Percentiles rank a stretch among this genome's conserved stretches.
These are phyloP conservation scores for Bretschneidera sinensis DNA, from an alignment of 345 rosid genomes.

Conservation along the genomic window DNA sequence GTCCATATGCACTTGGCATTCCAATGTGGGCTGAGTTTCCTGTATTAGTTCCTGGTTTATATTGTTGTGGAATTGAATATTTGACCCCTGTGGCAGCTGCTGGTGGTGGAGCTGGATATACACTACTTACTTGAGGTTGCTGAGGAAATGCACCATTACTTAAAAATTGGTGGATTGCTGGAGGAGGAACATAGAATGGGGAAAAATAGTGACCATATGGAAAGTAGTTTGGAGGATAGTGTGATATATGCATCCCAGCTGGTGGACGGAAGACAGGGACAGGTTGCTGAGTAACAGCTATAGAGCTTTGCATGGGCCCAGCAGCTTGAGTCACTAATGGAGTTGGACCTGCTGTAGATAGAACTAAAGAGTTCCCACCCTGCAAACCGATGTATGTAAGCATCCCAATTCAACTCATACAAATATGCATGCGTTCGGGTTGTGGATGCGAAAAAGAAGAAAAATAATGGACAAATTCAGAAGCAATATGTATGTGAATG, in stretches of 20 bases:
- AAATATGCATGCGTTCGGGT: background rate
- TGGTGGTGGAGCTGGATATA: constrained; percentile 67
- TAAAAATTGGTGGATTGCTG: constrained; percentile 68
- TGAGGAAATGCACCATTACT: constrained; percentile 78
- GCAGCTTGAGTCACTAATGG: constrained; percentile 77
- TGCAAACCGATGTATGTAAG: constrained; percentile 34
- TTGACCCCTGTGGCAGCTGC: constrained; percentile 67
- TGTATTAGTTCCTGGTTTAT: constrained; percentile 67
- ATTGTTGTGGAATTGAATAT: constrained; percentile 68
- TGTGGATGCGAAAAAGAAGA: background rate
- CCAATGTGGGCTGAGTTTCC: constrained; percentile 66
- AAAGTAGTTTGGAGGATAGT: constrained; percentile 78
- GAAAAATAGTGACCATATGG: constrained; percentile 75
- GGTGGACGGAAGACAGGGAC: constrained; percentile 85
- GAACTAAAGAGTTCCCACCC: constrained; percentile 68
- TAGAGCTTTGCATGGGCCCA: constrained; percentile 78
- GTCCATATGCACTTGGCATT: constrained; percentile 75
- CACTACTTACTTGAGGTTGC: constrained; percentile 72
- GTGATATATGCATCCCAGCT: constrained; percentile 73
- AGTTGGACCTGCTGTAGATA: constrained; percentile 62
- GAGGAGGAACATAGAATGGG: constrained; percentile 73
- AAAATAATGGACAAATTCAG: background rate
- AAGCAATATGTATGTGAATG: background rate
- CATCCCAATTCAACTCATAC: constrained; percentile 14
- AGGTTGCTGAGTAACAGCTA: constrained; percentile 75